Evolutionary conservation across 805 yeast species (phyloP), one percentile per base, ranked within the genome.

Genomic region (Cyberlindnera maritima): DNA sequence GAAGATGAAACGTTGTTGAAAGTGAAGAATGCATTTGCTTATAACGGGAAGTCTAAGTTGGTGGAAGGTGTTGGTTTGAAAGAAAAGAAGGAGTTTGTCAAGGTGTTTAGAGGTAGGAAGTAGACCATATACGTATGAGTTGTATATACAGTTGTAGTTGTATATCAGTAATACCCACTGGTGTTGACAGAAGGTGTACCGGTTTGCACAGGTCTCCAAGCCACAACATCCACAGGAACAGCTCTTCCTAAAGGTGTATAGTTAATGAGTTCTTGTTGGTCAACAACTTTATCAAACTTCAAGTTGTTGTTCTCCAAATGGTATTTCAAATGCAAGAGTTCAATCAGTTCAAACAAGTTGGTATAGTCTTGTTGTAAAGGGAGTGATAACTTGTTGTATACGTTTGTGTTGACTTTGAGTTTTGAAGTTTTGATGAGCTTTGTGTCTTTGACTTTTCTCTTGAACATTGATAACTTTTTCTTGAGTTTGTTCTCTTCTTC

Each of bases 21-120:
- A n/a, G 49, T 66, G 11, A 65, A 71, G 48, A 43, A 49, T 13
- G 52, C 63, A 1, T 50, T 77, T 47, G 62, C 69, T 1, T 72
- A 69, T 34, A 70, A 67, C 26, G 85, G 85, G 26, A 71, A 77
- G 44, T 62, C 77, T 46, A 74, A 76, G 46, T 60, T 72, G 3
- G 69, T 81, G 0, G 65, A 65, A 14, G 69, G 69, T 2, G 65
- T 83, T 29, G 69, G 68, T 33, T 48, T 69, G 2, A 58, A 56
- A 1, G 69, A 75, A 15, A 83, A 83, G 61, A 48, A 54, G 4
- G 65, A 67, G 41, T 82, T 80, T 56, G 59, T 71, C 17, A 50
- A 58, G 17, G 67, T 65, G 4, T 72, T 63, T 57, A 54, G 47
- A 20, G 60, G 59, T 23, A 56, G 62, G 45, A 43, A 48, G 29